phyloP scores from a whole-genome alignment of 768 basidiomycete genomes.

The Termitomyces sp. region DNA sequence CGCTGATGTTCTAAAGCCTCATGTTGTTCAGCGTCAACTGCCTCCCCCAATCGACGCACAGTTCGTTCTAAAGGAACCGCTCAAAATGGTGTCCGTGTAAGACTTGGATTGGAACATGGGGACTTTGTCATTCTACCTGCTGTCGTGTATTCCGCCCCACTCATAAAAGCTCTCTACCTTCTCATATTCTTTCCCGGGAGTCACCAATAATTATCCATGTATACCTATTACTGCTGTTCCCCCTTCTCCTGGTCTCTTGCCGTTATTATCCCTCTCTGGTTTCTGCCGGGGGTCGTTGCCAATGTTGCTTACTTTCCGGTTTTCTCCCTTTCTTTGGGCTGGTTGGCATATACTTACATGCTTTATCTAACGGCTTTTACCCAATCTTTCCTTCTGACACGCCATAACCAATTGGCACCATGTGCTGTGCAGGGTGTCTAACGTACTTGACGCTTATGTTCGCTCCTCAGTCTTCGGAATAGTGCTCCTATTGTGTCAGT shows the following conservation, averaged over 20 bases:
- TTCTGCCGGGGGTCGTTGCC: not conserved
- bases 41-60: slow-evolving; percentile 5
- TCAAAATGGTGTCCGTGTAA: slow-evolving; percentile 10
- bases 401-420: too few species aligned
- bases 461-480: not conserved
- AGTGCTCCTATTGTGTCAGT: not conserved
- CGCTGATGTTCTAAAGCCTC: not conserved
- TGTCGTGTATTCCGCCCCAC: not conserved
- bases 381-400: not conserved
- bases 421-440: not conserved
- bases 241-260: not conserved
- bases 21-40: not conserved
- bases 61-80: slow-evolving; percentile 10
- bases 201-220: not conserved
- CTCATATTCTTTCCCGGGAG: not conserved
- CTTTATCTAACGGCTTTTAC: not conserved
- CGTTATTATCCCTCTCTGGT: not conserved
- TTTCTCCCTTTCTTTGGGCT: not conserved
- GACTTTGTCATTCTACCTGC: not conserved
- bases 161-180: not conserved
- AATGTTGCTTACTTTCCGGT: not conserved
- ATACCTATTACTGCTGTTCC: not conserved
- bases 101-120: not conserved
- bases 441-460: not conserved
- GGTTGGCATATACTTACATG: not conserved